These are phyloP conservation scores for Coniochaeta prunicola DNA, from an alignment of 2,329 filamentous ascomycete genomes.

Conservation along the genomic window DNA sequence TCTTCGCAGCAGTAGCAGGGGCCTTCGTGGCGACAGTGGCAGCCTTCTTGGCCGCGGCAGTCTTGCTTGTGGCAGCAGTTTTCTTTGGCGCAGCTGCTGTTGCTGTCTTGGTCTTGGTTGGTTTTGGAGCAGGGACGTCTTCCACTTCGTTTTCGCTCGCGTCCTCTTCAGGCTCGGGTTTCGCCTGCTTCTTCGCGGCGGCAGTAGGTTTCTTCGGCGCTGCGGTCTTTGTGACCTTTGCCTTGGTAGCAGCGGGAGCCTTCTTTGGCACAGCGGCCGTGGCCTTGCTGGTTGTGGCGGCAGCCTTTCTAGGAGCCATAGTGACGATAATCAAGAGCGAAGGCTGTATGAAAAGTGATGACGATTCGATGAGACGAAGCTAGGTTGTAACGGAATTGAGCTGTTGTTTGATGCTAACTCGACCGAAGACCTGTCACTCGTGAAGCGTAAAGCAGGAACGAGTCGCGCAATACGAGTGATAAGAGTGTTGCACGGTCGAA, in stretches of 20 bases:
- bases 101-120: not conserved
- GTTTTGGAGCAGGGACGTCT: constrained; percentile 6
- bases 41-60: constrained; percentile 10
- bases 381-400: not conserved
- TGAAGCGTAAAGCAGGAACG: not conserved
- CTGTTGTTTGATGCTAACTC: not conserved
- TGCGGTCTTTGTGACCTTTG: constrained; percentile 17
- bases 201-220: constrained; percentile 22
- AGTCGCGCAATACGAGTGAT: not conserved
- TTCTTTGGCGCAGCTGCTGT: constrained; percentile 17
- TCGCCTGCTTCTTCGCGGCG: constrained; percentile 3
- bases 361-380: not conserved
- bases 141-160: constrained; percentile 4
- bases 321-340: not conserved
- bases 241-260: constrained; percentile 23
- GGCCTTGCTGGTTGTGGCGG: not conserved
- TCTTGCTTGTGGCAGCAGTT: constrained; percentile 22
- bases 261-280: constrained; percentile 17
- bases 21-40: constrained; percentile 5
- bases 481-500: not conserved
- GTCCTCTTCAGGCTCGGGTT: constrained; percentile 6
- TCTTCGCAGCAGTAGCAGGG: constrained; percentile 5
- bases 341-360: not conserved
- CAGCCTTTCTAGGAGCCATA: not conserved
- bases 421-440: not conserved